Conservation (phyloP, 2,329 filamentous ascomycete genomes). For the Fusarium euwallaceae region DNA sequence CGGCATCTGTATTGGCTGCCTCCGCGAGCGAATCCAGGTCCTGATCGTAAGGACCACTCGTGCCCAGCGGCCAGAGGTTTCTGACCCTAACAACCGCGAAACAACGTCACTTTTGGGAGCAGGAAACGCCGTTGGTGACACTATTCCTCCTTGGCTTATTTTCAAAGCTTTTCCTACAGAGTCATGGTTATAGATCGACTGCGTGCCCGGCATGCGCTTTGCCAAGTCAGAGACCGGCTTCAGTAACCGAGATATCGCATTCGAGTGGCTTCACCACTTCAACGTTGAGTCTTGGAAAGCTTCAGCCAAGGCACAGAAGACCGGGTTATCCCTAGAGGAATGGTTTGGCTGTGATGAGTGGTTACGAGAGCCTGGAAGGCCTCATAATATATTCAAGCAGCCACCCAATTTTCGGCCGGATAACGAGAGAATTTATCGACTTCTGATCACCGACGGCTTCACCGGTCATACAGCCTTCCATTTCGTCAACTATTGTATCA, state of each 20-base stretch:
- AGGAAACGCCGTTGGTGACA: background rate
- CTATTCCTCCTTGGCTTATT: background rate
- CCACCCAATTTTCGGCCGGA: background rate
- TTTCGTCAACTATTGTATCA: background rate
- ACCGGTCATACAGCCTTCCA: background rate
- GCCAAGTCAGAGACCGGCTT: background rate
- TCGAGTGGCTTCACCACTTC: background rate
- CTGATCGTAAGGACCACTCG: background rate
- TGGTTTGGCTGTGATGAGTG: slow-evolving; percentile 6
- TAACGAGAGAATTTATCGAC: background rate
- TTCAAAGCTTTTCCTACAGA: background rate
- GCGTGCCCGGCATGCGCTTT: background rate
- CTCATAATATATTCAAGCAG: background rate
- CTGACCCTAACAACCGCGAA: background rate
- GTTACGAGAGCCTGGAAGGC: background rate
- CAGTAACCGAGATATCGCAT: background rate
- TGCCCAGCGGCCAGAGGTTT: background rate
- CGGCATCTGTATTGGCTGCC: background rate
- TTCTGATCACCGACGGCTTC: background rate
- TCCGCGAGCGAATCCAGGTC: background rate
- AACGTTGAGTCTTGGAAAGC: background rate
- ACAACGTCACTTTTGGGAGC: background rate
- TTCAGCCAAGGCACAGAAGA: background rate
- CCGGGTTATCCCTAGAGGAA: background rate
- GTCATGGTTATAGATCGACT: background rate